A percentile compares a stretch with the other conserved stretches of the same genome.
Conservation (phyloP, 768 basidiomycete genomes). For the Gymnopilus junonius region DNA sequence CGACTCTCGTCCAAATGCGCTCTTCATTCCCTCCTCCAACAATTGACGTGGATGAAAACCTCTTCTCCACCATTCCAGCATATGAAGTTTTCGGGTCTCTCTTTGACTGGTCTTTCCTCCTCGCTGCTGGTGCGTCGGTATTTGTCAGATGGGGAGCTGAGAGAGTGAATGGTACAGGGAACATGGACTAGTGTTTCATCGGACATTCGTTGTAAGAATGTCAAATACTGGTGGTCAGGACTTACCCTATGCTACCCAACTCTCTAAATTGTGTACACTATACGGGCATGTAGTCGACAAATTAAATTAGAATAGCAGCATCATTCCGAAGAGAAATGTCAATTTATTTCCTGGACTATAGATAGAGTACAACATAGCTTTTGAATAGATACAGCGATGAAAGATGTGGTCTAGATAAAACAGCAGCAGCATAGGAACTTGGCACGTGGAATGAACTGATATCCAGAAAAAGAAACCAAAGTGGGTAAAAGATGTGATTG, state of each 20-base stretch:
- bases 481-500: neutral
- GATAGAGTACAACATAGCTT: neutral
- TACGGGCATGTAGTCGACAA: neutral
- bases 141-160: slow-evolving; percentile 59
- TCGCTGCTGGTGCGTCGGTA: slow-evolving; percentile 54
- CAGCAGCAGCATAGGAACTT: neutral
- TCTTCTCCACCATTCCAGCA: slow-evolving; percentile 74
- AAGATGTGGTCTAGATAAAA: neutral
- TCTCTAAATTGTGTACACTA: neutral
- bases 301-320: no score
- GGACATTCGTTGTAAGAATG: neutral
- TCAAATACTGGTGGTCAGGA: neutral
- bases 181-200: slow-evolving; percentile 18
- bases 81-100: slow-evolving; percentile 75
- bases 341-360: neutral
- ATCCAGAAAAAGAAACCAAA: neutral
- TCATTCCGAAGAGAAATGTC: neutral
- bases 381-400: neutral
- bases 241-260: neutral
- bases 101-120: slow-evolving; percentile 75
- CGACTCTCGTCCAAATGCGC: slow-evolving; percentile 82
- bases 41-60: slow-evolving; percentile 37
- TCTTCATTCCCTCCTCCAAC: slow-evolving; percentile 76
- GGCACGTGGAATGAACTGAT: neutral
- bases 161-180: slow-evolving; percentile 39